Conservation (phyloP, 1,284 basidiomycete species). For the Pisolithus thermaeus region DNA sequence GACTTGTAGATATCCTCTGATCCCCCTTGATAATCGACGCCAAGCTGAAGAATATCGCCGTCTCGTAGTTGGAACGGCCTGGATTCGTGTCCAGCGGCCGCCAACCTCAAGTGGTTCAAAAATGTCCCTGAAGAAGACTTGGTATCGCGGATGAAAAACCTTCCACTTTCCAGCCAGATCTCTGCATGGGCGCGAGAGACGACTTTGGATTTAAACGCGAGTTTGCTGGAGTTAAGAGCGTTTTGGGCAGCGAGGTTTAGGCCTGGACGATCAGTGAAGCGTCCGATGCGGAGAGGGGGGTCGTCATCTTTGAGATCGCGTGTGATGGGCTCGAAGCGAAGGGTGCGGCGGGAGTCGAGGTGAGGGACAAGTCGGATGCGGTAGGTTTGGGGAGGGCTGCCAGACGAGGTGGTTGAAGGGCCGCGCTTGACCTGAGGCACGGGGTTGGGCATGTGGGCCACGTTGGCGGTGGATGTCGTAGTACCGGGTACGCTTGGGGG, state of each 20-base stretch:
- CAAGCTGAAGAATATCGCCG: constrained; percentile 92
- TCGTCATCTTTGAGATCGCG: constrained; percentile 74
- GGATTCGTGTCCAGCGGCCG: constrained; percentile 78
- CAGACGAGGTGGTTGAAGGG: constrained; percentile 16
- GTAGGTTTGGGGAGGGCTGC: constrained; percentile 28
- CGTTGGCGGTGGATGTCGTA: constrained; percentile 4
- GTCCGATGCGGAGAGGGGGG: constrained; percentile 76
- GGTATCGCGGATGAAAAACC: constrained; percentile 90
- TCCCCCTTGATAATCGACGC: constrained; percentile 97
- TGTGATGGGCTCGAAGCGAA: constrained; percentile 90
- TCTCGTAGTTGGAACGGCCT: constrained; percentile 81
- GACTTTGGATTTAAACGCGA: constrained; percentile 96
- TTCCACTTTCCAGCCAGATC: constrained; percentile 69
- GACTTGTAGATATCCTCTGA: constrained; percentile 97
- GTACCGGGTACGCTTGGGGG: background rate
- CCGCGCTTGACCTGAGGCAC: constrained; percentile 18
- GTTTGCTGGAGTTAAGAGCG: constrained; percentile 70
- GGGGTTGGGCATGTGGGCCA: constrained; percentile 11
- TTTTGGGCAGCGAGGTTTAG: constrained; percentile 63
- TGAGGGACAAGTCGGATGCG: constrained; percentile 89
- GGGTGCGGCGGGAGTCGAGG: constrained; percentile 83
- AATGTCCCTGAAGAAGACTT: constrained; percentile 92
- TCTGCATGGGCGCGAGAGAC: constrained; percentile 94
- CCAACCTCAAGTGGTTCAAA: constrained; percentile 90
- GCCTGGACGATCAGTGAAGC: constrained; percentile 85